A percentile compares a stretch with the other conserved stretches of the same genome.
Conservation (phyloP, 169 alveolate species). For the Perkinsus chesapeaki region DNA sequence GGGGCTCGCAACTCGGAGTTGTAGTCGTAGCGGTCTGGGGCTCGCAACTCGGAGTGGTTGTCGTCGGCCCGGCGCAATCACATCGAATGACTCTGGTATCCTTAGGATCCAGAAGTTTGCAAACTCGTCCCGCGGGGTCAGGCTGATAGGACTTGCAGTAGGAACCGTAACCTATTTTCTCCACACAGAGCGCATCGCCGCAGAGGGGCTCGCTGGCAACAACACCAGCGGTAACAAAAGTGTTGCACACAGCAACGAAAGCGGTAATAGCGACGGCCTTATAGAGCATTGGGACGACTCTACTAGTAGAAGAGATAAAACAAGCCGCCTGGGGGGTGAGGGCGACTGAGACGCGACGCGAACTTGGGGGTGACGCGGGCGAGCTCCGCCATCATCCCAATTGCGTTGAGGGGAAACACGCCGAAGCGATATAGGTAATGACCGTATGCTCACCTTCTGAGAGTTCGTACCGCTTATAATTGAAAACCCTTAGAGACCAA, state of each 20-base stretch:
- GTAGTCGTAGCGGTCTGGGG: background rate
- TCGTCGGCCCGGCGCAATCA: background rate
- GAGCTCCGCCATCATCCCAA: too few species aligned
- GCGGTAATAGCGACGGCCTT: background rate
- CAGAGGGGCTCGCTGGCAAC: background rate
- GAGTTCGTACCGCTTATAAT: too few species aligned
- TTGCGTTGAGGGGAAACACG: too few species aligned
- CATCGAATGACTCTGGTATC: background rate
- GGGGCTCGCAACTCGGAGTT: background rate
- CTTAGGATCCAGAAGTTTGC: background rate
- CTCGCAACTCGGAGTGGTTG: background rate
- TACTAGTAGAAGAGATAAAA: background rate
- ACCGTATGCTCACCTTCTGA: too few species aligned
- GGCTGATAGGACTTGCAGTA: background rate
- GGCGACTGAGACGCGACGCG: background rate
- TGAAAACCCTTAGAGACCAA: too few species aligned
- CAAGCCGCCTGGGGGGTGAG: background rate
- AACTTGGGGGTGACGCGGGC: background rate
- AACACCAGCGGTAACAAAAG: too few species aligned
- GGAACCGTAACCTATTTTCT: background rate
- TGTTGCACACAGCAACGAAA: background rate
- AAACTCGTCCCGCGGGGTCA: background rate
- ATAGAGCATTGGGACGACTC: background rate
- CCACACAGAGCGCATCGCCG: background rate
- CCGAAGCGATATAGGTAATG: too few species aligned